These are phyloP conservation scores for Ambrosiella cleistominuta DNA, from an alignment of 2,329 filamentous ascomycete genomes.

Conservation along the genomic window DNA sequence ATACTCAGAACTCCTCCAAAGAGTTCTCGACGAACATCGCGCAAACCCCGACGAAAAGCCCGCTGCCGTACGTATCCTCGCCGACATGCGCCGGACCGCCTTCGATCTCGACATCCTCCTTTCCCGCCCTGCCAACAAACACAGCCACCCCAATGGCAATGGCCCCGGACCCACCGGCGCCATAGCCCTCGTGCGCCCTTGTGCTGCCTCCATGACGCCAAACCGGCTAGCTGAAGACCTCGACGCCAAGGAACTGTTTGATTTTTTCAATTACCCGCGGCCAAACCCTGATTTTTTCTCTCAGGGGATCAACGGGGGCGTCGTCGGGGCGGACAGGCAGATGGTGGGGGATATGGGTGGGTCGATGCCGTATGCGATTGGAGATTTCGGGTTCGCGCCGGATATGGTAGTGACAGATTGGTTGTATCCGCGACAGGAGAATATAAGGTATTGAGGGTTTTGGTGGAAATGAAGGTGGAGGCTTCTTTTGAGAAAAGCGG, in stretches of 20 bases:
- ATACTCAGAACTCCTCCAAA: constrained; percentile 61
- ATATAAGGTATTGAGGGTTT: neutral
- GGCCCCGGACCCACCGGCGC: neutral
- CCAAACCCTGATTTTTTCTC: neutral
- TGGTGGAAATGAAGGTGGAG: neutral
- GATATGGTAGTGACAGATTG: neutral
- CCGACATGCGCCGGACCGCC: constrained; percentile 80
- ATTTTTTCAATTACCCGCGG: constrained; percentile 87
- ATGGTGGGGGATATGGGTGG: neutral
- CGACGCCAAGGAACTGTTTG: constrained; percentile 83
- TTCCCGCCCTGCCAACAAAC: neutral
- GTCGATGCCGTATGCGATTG: neutral
- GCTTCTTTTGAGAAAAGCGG: neutral
- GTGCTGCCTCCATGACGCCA: constrained; percentile 23
- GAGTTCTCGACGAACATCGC: constrained; percentile 71
- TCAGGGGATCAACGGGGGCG: neutral
- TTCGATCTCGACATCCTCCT: constrained; percentile 85
- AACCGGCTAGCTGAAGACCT: constrained; percentile 50
- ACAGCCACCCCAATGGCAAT: neutral
- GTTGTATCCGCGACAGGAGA: neutral
- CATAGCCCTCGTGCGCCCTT: neutral
- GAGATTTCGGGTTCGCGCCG: neutral
- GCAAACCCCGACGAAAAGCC: constrained; percentile 65
- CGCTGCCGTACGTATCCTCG: constrained; percentile 68
- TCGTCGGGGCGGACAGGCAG: neutral